phyloP scores from a whole-genome alignment of 495 filamentous ascomycete species.

The Lophium mytilinum region DNA sequence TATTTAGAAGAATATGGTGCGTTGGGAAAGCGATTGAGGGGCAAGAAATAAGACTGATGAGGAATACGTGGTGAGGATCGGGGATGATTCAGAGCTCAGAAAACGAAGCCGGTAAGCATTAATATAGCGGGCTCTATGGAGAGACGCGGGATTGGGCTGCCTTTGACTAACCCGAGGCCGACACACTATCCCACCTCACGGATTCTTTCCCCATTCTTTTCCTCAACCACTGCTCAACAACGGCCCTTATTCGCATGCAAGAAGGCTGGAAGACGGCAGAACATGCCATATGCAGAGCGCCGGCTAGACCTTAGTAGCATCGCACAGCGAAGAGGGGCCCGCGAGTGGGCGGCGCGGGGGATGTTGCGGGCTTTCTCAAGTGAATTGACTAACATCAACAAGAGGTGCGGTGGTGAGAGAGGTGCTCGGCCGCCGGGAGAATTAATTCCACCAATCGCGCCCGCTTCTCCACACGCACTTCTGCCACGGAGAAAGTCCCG shows the following conservation, averaged over 20 bases:
- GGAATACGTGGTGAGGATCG: background rate
- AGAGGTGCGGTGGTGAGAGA: slow-evolving; percentile 2
- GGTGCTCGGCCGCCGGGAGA: slow-evolving; percentile 9
- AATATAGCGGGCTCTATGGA: slow-evolving; percentile 24
- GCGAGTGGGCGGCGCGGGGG: slow-evolving; percentile 7
- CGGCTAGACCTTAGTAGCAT: background rate
- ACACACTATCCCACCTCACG: slow-evolving; percentile 10
- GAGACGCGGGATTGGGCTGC: slow-evolving; percentile 20
- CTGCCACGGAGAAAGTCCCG: background rate
- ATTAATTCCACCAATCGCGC: background rate
- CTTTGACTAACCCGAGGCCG: slow-evolving; percentile 18
- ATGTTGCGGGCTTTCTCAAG: slow-evolving; percentile 21
- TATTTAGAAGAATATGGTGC: background rate
- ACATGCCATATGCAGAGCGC: slow-evolving; percentile 4
- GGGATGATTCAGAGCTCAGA: background rate
- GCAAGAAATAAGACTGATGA: background rate
- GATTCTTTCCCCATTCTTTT: slow-evolving; percentile 4
- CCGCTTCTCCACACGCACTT: background rate
- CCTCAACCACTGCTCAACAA: slow-evolving; percentile 1
- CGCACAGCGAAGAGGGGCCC: background rate
- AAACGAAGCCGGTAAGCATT: slow-evolving; percentile 21
- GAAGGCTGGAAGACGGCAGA: background rate
- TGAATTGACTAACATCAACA: slow-evolving; percentile 17
- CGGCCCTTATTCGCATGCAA: slow-evolving; percentile 12
- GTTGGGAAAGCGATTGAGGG: background rate